These are phyloP conservation scores for Juglanconis juglandina DNA, from an alignment of 2,329 filamentous ascomycete genomes.

Conservation along the genomic window DNA sequence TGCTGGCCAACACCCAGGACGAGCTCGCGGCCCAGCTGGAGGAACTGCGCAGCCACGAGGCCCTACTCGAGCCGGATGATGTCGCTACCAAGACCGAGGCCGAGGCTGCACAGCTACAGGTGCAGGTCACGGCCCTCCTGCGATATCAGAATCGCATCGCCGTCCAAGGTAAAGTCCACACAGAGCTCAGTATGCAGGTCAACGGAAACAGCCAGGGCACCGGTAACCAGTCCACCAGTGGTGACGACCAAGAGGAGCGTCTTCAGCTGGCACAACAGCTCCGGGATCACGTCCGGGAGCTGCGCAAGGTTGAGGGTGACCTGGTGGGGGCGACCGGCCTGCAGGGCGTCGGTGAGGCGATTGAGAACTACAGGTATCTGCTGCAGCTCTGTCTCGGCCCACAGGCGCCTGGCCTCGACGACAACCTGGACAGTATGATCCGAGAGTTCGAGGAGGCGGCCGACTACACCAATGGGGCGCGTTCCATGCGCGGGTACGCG, in stretches of 20 bases:
- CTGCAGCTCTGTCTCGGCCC: conserved; percentile 66
- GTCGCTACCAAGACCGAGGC: conserved; percentile 45
- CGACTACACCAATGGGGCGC: conserved; percentile 36
- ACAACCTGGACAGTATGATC: conserved; percentile 58
- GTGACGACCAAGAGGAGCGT: conserved; percentile 51
- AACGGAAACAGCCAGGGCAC: conserved; percentile 41
- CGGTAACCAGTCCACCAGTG: conserved; percentile 21
- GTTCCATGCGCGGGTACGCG: not conserved
- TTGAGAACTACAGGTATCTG: conserved; percentile 68
- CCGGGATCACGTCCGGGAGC: conserved; percentile 53
- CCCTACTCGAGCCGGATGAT: conserved; percentile 53
- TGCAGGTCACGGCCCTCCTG: conserved; percentile 31
- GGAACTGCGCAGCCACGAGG: conserved; percentile 43
- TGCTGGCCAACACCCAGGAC: conserved; percentile 63
- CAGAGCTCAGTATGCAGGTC: conserved; percentile 42
- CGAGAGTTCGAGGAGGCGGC: conserved; percentile 61
- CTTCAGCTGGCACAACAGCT: conserved; percentile 58
- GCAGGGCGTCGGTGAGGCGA: conserved; percentile 69
- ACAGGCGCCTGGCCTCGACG: conserved; percentile 66
- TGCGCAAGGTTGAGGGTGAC: conserved; percentile 60
- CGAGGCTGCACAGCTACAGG: conserved; percentile 46
- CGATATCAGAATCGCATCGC: conserved; percentile 51
- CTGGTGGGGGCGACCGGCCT: conserved; percentile 67
- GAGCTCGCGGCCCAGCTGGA: conserved; percentile 63
- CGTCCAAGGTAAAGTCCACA: conserved; percentile 50